A percentile compares a stretch with the other conserved stretches of the same genome.
Evolutionary conservation across 192 early-diverging fungal genomes (phyloP).

Genomic region (Coemansia guatemalensis): DNA sequence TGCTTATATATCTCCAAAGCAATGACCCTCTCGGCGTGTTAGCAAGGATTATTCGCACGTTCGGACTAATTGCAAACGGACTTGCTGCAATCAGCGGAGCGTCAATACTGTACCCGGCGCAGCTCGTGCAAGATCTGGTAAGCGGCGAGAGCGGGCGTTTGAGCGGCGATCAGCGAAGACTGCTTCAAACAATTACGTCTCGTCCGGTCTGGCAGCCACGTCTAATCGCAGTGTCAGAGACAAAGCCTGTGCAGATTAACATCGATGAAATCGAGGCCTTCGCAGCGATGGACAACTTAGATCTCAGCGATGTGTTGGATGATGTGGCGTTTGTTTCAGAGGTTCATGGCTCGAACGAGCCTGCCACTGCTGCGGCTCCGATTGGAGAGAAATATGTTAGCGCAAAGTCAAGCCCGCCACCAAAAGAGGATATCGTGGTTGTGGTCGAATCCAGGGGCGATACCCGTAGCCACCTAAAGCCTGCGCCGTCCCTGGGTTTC

Average conservation of each 20-base stretch:
- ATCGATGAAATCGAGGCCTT: constrained; percentile 40
- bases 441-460: not conserved
- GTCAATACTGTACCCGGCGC: constrained; percentile 39
- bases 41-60: constrained; percentile 25
- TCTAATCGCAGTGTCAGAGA: constrained; percentile 17
- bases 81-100: constrained; percentile 29
- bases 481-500: not conserved
- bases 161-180: constrained; percentile 13
- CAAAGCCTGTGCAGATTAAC: constrained; percentile 36
- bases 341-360: not conserved
- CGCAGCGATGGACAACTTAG: constrained; percentile 26
- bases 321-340: constrained; percentile 4
- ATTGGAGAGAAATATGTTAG: not conserved
- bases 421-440: not conserved
- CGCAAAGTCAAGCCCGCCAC: not conserved
- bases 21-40: constrained; percentile 24
- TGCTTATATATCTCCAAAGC: constrained; percentile 35
- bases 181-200: constrained; percentile 18
- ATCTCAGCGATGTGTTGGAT: constrained; percentile 27
- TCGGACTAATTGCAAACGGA: constrained; percentile 40
- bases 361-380: not conserved
- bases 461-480: not conserved
- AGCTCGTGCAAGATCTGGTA: constrained; percentile 27
- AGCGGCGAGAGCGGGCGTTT: constrained; percentile 11
- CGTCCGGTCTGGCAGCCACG: constrained; percentile 30